A percentile compares a stretch with the other conserved stretches of the same genome.
These are phyloP conservation scores for Neofusicoccum laricinum DNA, from an alignment of 2,329 filamentous ascomycete genomes.

Conservation along the genomic window DNA sequence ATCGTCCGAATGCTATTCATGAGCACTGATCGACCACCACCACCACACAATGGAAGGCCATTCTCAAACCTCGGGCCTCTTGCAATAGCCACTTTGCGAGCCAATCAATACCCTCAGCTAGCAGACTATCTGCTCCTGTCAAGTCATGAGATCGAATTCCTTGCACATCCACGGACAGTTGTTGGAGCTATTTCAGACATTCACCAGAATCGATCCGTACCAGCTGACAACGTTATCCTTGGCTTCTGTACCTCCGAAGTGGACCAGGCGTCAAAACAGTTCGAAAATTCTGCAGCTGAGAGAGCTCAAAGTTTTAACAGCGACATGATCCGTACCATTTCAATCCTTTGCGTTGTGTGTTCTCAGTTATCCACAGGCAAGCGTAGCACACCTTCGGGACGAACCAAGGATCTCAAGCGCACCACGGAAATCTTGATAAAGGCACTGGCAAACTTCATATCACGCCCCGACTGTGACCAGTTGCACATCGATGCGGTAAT, in stretches of 20 bases:
- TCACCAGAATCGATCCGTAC: background rate
- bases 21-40: constrained; percentile 58
- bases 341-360: constrained; percentile 47
- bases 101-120: constrained; percentile 39
- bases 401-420: constrained; percentile 23
- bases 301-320: constrained; percentile 46
- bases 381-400: constrained; percentile 19
- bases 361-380: constrained; percentile 22
- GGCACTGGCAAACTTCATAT: constrained; percentile 34
- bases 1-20: constrained; percentile 67
- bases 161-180: background rate
- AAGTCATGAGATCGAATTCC: background rate
- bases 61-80: constrained; percentile 40
- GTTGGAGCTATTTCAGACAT: background rate
- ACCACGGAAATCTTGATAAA: constrained; percentile 26
- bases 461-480: constrained; percentile 38
- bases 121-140: constrained; percentile 49
- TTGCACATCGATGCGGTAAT: constrained; percentile 44
- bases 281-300: constrained; percentile 41
- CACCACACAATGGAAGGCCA: constrained; percentile 22
- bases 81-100: constrained; percentile 44
- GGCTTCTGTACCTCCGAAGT: constrained; percentile 47
- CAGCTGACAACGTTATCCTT: constrained; percentile 29
- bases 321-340: constrained; percentile 50
- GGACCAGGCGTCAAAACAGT: constrained; percentile 44